Evolutionary conservation across 805 yeast genomes (phyloP).

Genomic region (Helenozyma rhizophorensis): DNA sequence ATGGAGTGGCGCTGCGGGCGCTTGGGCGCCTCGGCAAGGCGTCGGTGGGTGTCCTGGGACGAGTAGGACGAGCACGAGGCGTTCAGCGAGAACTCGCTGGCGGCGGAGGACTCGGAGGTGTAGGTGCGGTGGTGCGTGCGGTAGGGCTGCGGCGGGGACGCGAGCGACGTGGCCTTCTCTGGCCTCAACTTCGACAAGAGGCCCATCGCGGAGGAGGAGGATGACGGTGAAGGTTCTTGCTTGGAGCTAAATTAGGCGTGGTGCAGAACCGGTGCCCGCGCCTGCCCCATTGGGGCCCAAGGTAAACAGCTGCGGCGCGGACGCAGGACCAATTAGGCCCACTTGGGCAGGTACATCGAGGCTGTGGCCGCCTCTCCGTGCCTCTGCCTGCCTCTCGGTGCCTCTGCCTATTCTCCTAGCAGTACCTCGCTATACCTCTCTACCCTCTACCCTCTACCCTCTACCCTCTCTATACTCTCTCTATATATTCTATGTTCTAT

Average conservation of each 20-base stretch:
- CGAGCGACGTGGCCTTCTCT: constrained; percentile 5
- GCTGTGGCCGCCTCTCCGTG: too few relatives aligned
- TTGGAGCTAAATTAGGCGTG: background rate
- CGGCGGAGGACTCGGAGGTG: constrained; percentile 12
- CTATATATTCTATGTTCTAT: too few relatives aligned
- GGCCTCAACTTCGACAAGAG: constrained; percentile 18
- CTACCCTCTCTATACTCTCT: too few relatives aligned
- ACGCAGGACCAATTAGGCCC: background rate
- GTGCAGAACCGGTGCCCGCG: background rate
- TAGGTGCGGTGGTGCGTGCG: constrained; percentile 11
- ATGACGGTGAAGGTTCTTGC: background rate
- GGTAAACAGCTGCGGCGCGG: background rate
- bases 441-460: too few relatives aligned
- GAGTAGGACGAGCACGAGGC: constrained; percentile 29
- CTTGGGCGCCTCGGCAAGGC: background rate
- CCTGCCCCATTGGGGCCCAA: too few relatives aligned
- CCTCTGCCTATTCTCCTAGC: too few relatives aligned
- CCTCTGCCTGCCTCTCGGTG: too few relatives aligned
- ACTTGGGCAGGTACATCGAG: background rate
- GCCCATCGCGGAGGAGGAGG: constrained; percentile 15
- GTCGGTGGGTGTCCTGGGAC: constrained; percentile 12
- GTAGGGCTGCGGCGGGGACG: constrained; percentile 1
- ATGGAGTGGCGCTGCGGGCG: too few relatives aligned
- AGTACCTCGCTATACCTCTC: too few relatives aligned
- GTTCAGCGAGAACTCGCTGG: constrained; percentile 30